Conservation (phyloP, 2,329 filamentous ascomycete genomes). For the Hymenotorrendiella dingleyae region DNA sequence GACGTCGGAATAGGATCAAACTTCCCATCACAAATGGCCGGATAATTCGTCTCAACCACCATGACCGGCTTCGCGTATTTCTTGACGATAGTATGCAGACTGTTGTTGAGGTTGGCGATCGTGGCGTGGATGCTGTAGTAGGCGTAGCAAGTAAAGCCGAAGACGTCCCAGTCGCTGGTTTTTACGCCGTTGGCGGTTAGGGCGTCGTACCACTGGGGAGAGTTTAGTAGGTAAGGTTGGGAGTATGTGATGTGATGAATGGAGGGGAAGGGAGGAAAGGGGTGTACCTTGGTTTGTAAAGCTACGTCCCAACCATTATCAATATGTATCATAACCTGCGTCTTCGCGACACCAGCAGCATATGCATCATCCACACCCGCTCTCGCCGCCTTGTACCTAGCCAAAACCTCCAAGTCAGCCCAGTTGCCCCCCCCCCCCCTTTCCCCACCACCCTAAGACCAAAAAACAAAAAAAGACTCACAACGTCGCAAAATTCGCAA, state of each 20-base stretch:
- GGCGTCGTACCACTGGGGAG: conserved; percentile 51
- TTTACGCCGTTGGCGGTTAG: conserved; percentile 46
- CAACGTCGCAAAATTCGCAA: conserved; percentile 54
- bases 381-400: conserved; percentile 51
- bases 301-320: conserved; percentile 67
- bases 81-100: conserved; percentile 50
- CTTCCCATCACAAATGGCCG: conserved; percentile 53
- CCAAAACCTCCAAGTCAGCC: no score
- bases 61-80: conserved; percentile 60
- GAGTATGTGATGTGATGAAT: no score
- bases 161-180: conserved; percentile 59
- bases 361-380: conserved; percentile 59
- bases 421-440: no score
- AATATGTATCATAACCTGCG: conserved; percentile 68
- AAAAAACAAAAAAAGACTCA: no score
- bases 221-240: conserved; percentile 32
- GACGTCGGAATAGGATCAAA: conserved; percentile 33
- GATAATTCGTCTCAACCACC: conserved; percentile 68
- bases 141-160: conserved; percentile 68
- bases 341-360: conserved; percentile 39
- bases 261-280: no score
- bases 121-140: conserved; percentile 60
- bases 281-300: no score
- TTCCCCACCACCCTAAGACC: no score
- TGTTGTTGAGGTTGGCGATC: conserved; percentile 48